Evolutionary conservation across 768 basidiomycete genomes (phyloP).

Genomic region (Pilatotrama ljubarskyi): DNA sequence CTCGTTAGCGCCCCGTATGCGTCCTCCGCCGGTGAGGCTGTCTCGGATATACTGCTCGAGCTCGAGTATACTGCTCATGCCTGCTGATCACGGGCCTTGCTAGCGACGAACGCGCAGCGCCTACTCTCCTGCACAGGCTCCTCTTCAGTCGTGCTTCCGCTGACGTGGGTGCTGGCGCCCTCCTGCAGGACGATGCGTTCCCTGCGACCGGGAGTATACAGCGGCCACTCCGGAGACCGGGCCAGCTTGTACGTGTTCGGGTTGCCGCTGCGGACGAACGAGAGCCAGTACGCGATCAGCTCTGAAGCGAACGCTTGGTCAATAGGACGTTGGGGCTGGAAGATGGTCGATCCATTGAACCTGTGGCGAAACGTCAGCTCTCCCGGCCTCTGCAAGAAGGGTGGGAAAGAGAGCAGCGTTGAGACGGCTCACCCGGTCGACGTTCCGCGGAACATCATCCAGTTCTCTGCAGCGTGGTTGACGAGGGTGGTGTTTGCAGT

Average conservation of each 20-base stretch:
- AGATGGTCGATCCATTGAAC: slow-evolving; percentile 54
- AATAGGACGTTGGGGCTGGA: slow-evolving; percentile 45
- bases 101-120: slow-evolving; percentile 41
- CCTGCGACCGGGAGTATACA: slow-evolving; percentile 33
- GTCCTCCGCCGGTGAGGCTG: too few species aligned
- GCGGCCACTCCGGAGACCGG: slow-evolving; percentile 51
- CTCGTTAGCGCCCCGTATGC: too few species aligned
- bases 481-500: slow-evolving; percentile 38
- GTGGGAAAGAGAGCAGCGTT: neutral
- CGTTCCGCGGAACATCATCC: slow-evolving; percentile 66
- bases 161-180: slow-evolving; percentile 33
- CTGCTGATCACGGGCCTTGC: slow-evolving; percentile 37
- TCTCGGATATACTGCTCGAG: too few species aligned
- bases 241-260: slow-evolving; percentile 57
- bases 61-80: slow-evolving; percentile 28
- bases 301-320: slow-evolving; percentile 57
- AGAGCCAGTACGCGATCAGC: slow-evolving; percentile 66
- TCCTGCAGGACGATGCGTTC: slow-evolving; percentile 49
- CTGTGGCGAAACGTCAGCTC: slow-evolving; percentile 11
- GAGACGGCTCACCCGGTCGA: slow-evolving; percentile 50
- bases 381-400: too few species aligned
- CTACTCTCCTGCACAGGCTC: slow-evolving; percentile 39
- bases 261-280: slow-evolving; percentile 57
- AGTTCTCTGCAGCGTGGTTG: slow-evolving; percentile 60
- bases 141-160: slow-evolving; percentile 44